Base-by-base conservation (phyloP, 2,329 filamentous ascomycete species). In the Colletotrichum siamense region DNA sequence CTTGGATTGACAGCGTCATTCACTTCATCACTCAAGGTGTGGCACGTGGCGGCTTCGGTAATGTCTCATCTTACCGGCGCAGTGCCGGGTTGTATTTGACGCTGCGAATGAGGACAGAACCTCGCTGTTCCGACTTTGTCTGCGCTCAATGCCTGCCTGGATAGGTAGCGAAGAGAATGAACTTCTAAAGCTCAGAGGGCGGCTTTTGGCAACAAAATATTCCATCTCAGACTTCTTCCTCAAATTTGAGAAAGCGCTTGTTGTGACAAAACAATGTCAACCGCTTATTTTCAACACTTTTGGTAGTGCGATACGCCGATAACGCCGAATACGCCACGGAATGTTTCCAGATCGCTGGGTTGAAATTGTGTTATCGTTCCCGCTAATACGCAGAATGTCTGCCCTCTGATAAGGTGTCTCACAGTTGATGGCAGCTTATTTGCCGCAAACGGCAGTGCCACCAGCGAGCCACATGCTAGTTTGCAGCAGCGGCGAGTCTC, bases 401-500 rank as follows among this genome's bases (percentile, higher is more conserved):
- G n/a, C 44, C 4, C 6, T 52, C n/a, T n/a, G n/a, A n/a, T n/a
- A n/a, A n/a, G n/a, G n/a, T n/a, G 44, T 2, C 44, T 52, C 44
- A 0, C 44, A 52, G 2, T 52, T 52, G 3, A 52, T 52, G 44
- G 44, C n/a, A 52, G 44, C 39, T n/a, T 49, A 49, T 6, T 49
- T 22, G 13, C 44, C 44, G 44, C 44, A 52, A 52, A 22, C 44
- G n/a, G 44, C 3, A 22, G 18, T 22, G 44, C 44, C 44, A 52
- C 2, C 3, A 4, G 10, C 10, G 3, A 22, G 44, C 44, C 18
- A 52, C 44, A 22, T 22, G 10, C 8, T 52, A 52, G 44, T 52
- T 52, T 52, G 44, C n/a, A 52, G n/a, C 44, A 6, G n/a, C 44
- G 44, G 44, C 44, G 44, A 52, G 44, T 52, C 44, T 52, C 44